These are phyloP conservation scores for Mariannaea elegans DNA, from an alignment of 2,329 filamentous ascomycete species.

Conservation along the genomic window DNA sequence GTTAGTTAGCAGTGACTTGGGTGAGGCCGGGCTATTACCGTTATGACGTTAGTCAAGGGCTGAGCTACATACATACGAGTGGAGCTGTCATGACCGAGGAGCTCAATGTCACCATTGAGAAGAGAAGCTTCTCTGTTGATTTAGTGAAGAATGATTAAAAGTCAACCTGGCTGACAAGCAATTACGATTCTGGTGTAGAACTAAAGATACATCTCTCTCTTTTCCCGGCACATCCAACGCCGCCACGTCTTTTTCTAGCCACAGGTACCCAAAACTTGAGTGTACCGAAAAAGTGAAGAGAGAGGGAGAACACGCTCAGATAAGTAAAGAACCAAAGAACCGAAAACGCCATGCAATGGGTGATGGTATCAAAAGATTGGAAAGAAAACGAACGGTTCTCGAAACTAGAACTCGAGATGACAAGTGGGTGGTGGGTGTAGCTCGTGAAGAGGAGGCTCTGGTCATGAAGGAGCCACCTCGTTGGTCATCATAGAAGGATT, in stretches of 20 bases:
- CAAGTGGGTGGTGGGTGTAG: conserved; percentile 15
- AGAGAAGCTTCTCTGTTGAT: no score
- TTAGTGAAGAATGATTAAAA: no score
- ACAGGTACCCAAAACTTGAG: conserved; percentile 2
- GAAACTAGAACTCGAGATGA: conserved; percentile 10
- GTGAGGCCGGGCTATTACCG: conserved; percentile 36
- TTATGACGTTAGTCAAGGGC: conserved; percentile 23
- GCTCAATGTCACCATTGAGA: background rate
- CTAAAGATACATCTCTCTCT: conserved; percentile 19
- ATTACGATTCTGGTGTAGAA: conserved; percentile 26
- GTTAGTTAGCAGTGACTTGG: no score
- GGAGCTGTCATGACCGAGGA: no score
- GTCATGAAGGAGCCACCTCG: conserved; percentile 38
- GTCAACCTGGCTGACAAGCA: background rate
- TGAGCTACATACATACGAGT: no score
- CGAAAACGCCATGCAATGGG: conserved; percentile 42
- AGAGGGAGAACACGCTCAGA: conserved; percentile 9
- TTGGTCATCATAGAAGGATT: conserved; percentile 37
- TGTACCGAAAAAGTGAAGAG: background rate
- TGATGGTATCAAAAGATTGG: conserved; percentile 40
- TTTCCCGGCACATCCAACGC: conserved; percentile 20
- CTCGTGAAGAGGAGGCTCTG: conserved; percentile 33
- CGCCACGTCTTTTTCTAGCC: conserved; percentile 6
- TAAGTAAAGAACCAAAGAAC: conserved; percentile 22
- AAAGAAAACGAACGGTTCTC: conserved; percentile 13